A percentile compares a stretch with the other conserved stretches of the same genome.
Evolutionary conservation across 179 eudicot species (phyloP).

Genomic region (Nepenthes alata): DNA sequence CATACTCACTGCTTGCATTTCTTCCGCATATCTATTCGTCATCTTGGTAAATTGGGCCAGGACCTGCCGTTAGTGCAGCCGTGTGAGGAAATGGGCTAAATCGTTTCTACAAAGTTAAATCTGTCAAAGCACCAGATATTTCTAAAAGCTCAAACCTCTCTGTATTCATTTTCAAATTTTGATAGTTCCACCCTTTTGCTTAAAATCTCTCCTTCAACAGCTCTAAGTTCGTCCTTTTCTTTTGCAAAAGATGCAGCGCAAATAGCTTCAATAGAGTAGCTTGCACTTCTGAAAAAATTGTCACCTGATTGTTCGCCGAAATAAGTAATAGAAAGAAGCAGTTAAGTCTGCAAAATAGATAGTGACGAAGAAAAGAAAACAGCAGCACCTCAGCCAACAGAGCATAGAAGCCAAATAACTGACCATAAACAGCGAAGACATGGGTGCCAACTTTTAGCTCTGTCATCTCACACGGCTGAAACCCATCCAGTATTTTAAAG

Average conservation of each 20-base stretch:
- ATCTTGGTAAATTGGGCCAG: slow-evolving; percentile 86
- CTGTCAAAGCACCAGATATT: too few relatives aligned
- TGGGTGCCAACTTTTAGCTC: slow-evolving; percentile 89
- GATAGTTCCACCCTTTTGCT: slow-evolving; percentile 78
- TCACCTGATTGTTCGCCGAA: slow-evolving; percentile 43
- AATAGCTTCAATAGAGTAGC: slow-evolving; percentile 81
- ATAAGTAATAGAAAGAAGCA: not conserved
- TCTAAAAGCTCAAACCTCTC: slow-evolving; percentile 44
- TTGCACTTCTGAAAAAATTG: slow-evolving; percentile 81
- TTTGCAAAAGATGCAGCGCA: slow-evolving; percentile 6
- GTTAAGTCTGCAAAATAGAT: not conserved
- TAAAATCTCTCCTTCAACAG: slow-evolving; percentile 67
- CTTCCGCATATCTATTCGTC: slow-evolving; percentile 84
- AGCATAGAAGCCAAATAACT: slow-evolving; percentile 4
- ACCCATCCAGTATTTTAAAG: slow-evolving; percentile 79
- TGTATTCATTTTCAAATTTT: slow-evolving; percentile 80
- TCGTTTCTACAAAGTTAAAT: too few relatives aligned
- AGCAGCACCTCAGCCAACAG: not conserved
- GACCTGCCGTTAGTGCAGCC: slow-evolving; percentile 36
- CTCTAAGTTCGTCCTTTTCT: slow-evolving; percentile 74
- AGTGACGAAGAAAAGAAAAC: not conserved
- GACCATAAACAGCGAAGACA: slow-evolving; percentile 88
- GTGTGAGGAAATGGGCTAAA: not conserved
- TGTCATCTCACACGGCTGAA: slow-evolving; percentile 86
- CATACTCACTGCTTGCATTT: slow-evolving; percentile 74